Percentiles rank a stretch among this genome's conserved stretches.
Evolutionary conservation across 176 grass and related monocot genomes (phyloP).

Genomic region (Carex pumila): DNA sequence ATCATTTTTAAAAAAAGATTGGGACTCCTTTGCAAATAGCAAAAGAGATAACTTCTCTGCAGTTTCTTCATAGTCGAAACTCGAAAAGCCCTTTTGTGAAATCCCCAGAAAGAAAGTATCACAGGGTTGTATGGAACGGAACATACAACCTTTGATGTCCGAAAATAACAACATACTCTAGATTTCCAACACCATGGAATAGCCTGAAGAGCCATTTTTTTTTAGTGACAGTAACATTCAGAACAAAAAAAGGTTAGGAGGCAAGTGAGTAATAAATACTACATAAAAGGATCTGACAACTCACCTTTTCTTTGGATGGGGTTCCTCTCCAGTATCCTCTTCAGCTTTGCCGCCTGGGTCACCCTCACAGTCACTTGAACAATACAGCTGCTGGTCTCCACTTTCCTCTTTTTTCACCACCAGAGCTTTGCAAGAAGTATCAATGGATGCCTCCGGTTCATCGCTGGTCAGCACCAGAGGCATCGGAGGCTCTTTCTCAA

Average conservation of each 20-base stretch:
- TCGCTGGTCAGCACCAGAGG: slow-evolving; percentile 48
- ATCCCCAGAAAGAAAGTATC: not conserved
- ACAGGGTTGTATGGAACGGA: not conserved
- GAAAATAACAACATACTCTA: not conserved
- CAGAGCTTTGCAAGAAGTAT: slow-evolving; percentile 36
- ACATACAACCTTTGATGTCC: not conserved
- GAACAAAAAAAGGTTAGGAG: not conserved
- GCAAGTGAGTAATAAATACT: not conserved
- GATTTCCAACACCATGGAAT: not conserved
- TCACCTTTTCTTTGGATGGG: slow-evolving; percentile 66
- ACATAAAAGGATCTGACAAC: slow-evolving; percentile 13
- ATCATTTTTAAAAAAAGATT: not conserved
- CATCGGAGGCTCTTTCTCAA: slow-evolving; percentile 18
- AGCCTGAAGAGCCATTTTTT: not conserved
- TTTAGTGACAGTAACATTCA: not conserved
- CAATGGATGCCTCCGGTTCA: slow-evolving; percentile 52
- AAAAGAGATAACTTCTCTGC: not conserved
- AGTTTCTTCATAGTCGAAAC: not conserved
- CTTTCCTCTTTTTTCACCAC: slow-evolving; percentile 31
- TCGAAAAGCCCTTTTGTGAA: not conserved
- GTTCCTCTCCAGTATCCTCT: slow-evolving; percentile 41
- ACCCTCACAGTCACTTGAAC: slow-evolving; percentile 96
- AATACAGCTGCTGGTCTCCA: slow-evolving; percentile 69
- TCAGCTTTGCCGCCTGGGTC: slow-evolving; percentile 57
- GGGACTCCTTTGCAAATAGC: not conserved